These are phyloP conservation scores for Ceratocystis smalleyi DNA, from an alignment of 2,329 filamentous ascomycete species.

Conservation along the genomic window DNA sequence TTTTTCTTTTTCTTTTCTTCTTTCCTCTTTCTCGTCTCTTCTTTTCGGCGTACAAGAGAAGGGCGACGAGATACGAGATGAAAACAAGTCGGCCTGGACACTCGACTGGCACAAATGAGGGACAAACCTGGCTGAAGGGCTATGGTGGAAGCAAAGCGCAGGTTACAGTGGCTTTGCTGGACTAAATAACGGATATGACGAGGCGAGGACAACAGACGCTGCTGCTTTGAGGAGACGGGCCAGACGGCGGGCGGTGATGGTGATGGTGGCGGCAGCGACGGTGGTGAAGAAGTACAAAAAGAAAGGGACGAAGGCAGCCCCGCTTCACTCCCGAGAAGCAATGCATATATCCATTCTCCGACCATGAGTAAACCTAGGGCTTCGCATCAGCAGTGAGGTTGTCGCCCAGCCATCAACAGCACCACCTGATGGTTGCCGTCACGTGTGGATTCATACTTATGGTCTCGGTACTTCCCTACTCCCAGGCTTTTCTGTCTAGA, in stretches of 20 bases:
- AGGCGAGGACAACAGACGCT: background rate
- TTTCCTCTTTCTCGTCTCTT: no score
- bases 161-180: background rate
- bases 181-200: background rate
- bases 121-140: background rate
- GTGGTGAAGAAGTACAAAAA: background rate
- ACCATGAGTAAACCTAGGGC: background rate
- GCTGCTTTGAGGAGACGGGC: no score
- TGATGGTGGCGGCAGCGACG: background rate
- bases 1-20: no score
- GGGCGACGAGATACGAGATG: background rate
- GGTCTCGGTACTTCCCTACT: background rate
- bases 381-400: background rate
- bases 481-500: background rate
- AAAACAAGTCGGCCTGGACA: background rate
- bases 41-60: background rate
- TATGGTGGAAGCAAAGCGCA: background rate
- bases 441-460: background rate
- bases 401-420: background rate
- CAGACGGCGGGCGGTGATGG: background rate
- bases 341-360: background rate
- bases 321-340: no score
- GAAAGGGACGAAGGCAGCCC: background rate
- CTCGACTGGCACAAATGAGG: background rate
- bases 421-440: background rate